These are phyloP conservation scores for Phytophthora boehmeriae DNA, from an alignment of 352 stramenopile genomes.

Conservation along the genomic window DNA sequence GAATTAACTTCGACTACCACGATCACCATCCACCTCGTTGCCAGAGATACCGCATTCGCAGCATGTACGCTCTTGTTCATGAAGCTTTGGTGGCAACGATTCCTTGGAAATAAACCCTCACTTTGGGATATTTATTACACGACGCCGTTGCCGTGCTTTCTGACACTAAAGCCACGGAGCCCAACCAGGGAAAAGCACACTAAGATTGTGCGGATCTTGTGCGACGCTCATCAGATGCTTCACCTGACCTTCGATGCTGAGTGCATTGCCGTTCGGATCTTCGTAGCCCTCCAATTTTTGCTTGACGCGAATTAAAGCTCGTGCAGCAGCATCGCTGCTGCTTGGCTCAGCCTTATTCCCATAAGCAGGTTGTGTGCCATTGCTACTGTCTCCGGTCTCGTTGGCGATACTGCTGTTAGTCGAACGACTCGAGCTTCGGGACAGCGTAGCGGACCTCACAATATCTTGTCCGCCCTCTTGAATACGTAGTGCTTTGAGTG, in stretches of 20 bases:
- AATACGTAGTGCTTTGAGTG: slow-evolving; percentile 87
- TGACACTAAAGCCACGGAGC: slow-evolving; percentile 90
- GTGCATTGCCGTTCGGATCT: slow-evolving; percentile 94
- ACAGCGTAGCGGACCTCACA: slow-evolving; percentile 14
- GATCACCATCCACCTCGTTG: no score
- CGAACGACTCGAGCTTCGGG: slow-evolving; percentile 25
- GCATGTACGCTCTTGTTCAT: no score
- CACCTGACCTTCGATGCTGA: slow-evolving; percentile 98
- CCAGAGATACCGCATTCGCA: no score
- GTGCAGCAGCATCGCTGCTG: slow-evolving; percentile 88
- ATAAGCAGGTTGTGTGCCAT: slow-evolving; percentile 21
- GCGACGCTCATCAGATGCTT: slow-evolving; percentile 98
- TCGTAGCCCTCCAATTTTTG: slow-evolving; percentile 99
- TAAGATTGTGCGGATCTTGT: slow-evolving; percentile 96
- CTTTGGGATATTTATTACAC: no score
- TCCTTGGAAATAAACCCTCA: no score
- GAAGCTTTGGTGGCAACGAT: no score
- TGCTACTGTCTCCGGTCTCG: slow-evolving; percentile 14
- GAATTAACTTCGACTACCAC: no score
- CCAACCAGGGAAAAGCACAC: slow-evolving; percentile 96
- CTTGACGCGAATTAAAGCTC: slow-evolving; percentile 95
- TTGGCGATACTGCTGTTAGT: slow-evolving; percentile 13
- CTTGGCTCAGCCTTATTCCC: slow-evolving; percentile 36
- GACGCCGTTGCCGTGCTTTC: no score
- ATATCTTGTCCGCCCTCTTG: slow-evolving; percentile 51